Evolutionary conservation across 495 filamentous ascomycete genomes (phyloP).

Genomic region (Haplographium delicatum): DNA sequence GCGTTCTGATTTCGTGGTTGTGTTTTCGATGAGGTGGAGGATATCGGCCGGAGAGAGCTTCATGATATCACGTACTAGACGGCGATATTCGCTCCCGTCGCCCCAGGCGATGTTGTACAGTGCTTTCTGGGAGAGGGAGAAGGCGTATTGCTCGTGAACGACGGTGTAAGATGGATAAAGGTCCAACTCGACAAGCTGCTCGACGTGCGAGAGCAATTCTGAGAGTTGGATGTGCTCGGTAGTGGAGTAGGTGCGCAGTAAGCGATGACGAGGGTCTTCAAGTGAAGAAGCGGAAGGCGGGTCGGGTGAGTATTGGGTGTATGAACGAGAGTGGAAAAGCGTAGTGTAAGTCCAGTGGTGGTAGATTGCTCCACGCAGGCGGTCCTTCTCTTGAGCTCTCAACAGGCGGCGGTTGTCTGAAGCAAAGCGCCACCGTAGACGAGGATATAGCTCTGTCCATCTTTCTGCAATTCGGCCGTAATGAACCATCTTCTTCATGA

Average conservation of each 20-base stretch:
- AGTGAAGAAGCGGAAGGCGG: conserved; percentile 12
- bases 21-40: conserved; percentile 20
- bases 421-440: conserved; percentile 58
- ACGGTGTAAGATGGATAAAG: conserved; percentile 18
- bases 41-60: conserved; percentile 17
- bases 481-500: conserved; percentile 52
- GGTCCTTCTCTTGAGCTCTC: conserved; percentile 45
- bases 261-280: conserved; percentile 19
- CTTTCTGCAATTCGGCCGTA: conserved; percentile 53
- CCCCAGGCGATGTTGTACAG: conserved; percentile 19
- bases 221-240: conserved; percentile 17
- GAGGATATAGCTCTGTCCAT: conserved; percentile 65
- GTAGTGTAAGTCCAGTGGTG: conserved; percentile 51
- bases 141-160: conserved; percentile 17
- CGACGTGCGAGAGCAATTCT: conserved; percentile 15
- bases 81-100: conserved; percentile 16
- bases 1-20: conserved; percentile 15
- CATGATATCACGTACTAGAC: conserved; percentile 17
- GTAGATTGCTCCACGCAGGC: conserved; percentile 63
- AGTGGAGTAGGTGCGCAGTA: conserved; percentile 21
- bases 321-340: conserved; percentile 32
- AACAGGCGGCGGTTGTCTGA: conserved; percentile 61
- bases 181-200: conserved; percentile 18
- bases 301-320: conserved; percentile 22
- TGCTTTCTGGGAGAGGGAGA: conserved; percentile 7